These are phyloP conservation scores for Orychophragmus violaceus DNA, from an alignment of 345 rosid genomes.

Conservation along the genomic window DNA sequence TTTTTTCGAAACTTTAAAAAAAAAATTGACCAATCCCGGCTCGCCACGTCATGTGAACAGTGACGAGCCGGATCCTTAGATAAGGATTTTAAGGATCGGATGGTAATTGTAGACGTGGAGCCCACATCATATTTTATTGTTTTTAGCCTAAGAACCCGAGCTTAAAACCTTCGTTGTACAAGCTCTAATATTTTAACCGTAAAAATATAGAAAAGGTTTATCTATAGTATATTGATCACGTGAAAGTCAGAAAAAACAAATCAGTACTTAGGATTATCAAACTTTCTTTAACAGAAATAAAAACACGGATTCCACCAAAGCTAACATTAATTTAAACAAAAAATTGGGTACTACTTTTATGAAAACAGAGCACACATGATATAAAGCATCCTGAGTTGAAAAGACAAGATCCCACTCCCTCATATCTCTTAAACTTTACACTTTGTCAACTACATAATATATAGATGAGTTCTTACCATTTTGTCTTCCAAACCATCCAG, in stretches of 20 bases:
- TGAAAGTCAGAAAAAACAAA: background rate
- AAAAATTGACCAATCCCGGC: no score
- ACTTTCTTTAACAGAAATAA: background rate
- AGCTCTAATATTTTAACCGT: background rate
- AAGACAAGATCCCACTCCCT: slow-evolving; percentile 30
- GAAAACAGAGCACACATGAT: slow-evolving; percentile 8
- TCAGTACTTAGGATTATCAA: background rate
- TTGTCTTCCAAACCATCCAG: slow-evolving; percentile 14
- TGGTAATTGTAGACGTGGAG: no score
- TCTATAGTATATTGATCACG: background rate
- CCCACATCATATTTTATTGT: no score
- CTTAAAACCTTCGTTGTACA: no score
- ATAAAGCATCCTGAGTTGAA: slow-evolving; percentile 18
- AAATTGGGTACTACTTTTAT: background rate
- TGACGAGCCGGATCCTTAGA: no score
- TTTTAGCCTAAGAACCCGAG: no score
- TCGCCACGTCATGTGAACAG: no score
- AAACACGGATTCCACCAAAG: background rate
- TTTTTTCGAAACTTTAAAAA: no score
- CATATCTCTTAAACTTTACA: slow-evolving; percentile 28
- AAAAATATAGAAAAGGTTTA: background rate
- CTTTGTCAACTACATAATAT: slow-evolving; percentile 24
- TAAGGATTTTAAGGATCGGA: no score
- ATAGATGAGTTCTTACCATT: background rate
- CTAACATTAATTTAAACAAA: background rate